Base-by-base conservation (phyloP, 1,284 basidiomycete genomes). In the Irpex sp. region DNA sequence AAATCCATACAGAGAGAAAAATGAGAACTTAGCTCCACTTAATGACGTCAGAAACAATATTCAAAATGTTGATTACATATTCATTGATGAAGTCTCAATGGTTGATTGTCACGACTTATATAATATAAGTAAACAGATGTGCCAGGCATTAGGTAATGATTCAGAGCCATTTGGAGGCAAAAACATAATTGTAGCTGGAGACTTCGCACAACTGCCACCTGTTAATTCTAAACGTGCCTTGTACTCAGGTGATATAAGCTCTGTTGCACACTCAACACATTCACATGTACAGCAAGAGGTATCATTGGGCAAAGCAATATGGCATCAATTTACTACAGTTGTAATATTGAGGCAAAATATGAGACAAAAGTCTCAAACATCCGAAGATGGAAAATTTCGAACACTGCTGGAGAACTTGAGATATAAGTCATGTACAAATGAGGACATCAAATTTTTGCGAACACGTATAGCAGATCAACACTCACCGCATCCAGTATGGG, bases 331-430 rank as follows among this genome's bases (percentile, higher is more conserved):
- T 4, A 27, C 27, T 27, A 27, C 27, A 27, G 27, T 27, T 27
- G 27, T 27, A 2, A 27, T 27, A 27, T 27, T 27, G 27, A 2
- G 27, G 2, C 27, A 27, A 27, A 27, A 27, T 4, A 27, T 27
- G 27, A 2, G 27, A 2, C 27, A 27, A 27, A 72, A 66, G 3
- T 68, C 27, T 0, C 69, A 76, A 32, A 73, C 73, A 7, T 9
- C 42, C 2, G 74, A 78, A 0, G 83, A 85, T 75, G 24, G 22
- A 1, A 74, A 72, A 43, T 76, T 84, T 7, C 67, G 80, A 20
- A 73, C 42, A 0, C 78, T 80, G 0, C 65, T 85, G 1, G 76
- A 75, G 18, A 83, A 83, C 60, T 80, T 84, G 81, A 32, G 80
- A 6, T 83, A 83, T 71, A 78, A 74, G 27, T 70, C 77, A 0